Conservation (phyloP, 176 grass and related monocot genomes). For the Aechmea fasciata region DNA sequence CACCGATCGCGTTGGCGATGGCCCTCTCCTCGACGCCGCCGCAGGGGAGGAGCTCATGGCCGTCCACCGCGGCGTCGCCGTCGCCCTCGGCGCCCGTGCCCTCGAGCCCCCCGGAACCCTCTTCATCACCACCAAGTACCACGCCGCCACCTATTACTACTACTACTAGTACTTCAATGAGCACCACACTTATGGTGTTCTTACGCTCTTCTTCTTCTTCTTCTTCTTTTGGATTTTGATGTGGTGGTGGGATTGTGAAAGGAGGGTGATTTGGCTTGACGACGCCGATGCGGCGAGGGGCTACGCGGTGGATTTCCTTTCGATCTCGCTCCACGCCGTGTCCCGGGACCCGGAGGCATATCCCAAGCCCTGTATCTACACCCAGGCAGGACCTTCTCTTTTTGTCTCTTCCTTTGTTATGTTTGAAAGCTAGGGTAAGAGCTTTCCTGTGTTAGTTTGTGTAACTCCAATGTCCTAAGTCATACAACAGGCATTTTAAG, state of each 20-base stretch:
- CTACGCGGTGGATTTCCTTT: constrained; percentile 67
- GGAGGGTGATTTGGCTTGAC: constrained; percentile 90
- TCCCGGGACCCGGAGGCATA: constrained; percentile 79
- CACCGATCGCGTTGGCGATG: constrained; percentile 26
- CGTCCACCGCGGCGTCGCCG: constrained; percentile 39
- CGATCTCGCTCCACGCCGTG: constrained; percentile 74
- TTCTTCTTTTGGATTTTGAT: not conserved
- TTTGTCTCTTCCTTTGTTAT: no score
- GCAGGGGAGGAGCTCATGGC: constrained; percentile 71
- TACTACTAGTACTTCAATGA: not conserved
- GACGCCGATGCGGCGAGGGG: constrained; percentile 52
- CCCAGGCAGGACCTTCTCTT: constrained; percentile 41
- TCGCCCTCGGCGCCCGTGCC: constrained; percentile 39
- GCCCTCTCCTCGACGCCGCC: constrained; percentile 35
- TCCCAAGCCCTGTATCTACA: constrained; percentile 71
- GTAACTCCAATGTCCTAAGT: no score
- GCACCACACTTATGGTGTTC: not conserved
- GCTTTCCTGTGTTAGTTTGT: no score
- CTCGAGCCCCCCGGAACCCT: constrained; percentile 62
- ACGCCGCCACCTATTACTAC: no score
- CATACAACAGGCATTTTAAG: no score
- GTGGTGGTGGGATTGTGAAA: constrained; percentile 12
- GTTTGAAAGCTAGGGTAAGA: no score
- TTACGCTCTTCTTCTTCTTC: not conserved
- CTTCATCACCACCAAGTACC: constrained; percentile 68